Evolutionary conservation across 2,329 filamentous ascomycete genomes (phyloP).

Genomic region (Aspergillus ustus): DNA sequence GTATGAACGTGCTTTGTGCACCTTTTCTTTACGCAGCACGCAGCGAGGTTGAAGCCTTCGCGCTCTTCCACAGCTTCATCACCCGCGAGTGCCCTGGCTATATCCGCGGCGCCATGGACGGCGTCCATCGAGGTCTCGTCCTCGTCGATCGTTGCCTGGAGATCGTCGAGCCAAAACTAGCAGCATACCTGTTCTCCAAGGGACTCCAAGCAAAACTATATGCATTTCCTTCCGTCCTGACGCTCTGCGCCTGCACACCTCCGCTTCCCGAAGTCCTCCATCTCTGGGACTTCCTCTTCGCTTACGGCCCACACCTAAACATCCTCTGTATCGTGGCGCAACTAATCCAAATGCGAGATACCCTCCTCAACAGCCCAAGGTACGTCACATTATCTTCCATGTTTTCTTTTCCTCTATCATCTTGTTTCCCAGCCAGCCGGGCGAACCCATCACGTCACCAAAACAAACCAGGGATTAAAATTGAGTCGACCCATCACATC

Average conservation of each 20-base stretch:
- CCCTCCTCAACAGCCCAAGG: constrained; percentile 83
- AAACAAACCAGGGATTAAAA: constrained; percentile 2
- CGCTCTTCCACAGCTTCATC: constrained; percentile 85
- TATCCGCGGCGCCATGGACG: constrained; percentile 94
- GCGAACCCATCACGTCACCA: background rate
- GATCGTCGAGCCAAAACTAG: constrained; percentile 88
- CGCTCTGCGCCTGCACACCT: constrained; percentile 92
- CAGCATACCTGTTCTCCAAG: constrained; percentile 80
- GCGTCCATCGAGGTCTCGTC: constrained; percentile 88
- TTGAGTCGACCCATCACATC: constrained; percentile 14
- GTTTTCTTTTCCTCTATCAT: constrained; percentile 2
- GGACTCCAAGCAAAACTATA: constrained; percentile 93
- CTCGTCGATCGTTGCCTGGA: constrained; percentile 91
- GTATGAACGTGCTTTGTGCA: constrained; percentile 97
- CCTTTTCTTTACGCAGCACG: constrained; percentile 94
- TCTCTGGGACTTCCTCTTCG: constrained; percentile 96
- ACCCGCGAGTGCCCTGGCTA: constrained; percentile 90
- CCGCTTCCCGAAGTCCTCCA: constrained; percentile 90
- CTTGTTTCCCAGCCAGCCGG: constrained; percentile 7
- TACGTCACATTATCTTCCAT: constrained; percentile 45
- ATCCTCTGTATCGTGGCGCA: constrained; percentile 96
- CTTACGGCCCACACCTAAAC: constrained; percentile 92
- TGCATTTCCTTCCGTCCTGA: constrained; percentile 92
- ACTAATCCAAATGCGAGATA: constrained; percentile 82
- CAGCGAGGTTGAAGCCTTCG: constrained; percentile 93